These are phyloP conservation scores for Fusarium temperatum DNA, from an alignment of 2,329 filamentous ascomycete genomes.

Conservation along the genomic window DNA sequence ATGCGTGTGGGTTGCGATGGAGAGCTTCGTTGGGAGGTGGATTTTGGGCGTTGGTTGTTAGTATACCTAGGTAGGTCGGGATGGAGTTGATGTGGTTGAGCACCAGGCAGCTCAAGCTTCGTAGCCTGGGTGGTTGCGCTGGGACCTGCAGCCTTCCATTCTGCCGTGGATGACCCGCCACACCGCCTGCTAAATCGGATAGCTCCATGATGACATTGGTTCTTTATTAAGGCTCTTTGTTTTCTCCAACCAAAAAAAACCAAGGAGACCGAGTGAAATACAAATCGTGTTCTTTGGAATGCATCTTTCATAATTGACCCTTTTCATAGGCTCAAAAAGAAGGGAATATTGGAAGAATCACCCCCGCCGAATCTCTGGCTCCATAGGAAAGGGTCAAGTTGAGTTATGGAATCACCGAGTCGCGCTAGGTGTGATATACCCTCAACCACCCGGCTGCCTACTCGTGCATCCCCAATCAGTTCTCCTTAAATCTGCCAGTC, in stretches of 20 bases:
- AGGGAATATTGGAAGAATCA: neutral
- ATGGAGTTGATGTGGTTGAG: constrained; percentile 35
- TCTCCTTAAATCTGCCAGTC: neutral
- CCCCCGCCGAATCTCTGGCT: neutral
- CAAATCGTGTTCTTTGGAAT: too few species aligned
- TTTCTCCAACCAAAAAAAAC: neutral
- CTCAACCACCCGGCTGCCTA: neutral
- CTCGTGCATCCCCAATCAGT: neutral
- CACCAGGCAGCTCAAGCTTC: constrained; percentile 51
- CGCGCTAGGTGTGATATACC: neutral
- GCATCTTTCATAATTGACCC: too few species aligned
- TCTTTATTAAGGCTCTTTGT: neutral
- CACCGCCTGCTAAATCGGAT: constrained; percentile 37
- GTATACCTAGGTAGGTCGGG: constrained; percentile 27
- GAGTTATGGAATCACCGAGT: neutral
- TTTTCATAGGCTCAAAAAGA: too few species aligned
- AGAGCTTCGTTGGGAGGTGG: constrained; percentile 29
- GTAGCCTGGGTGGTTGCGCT: constrained; percentile 45
- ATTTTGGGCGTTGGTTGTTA: constrained; percentile 28
- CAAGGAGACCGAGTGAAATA: too few species aligned
- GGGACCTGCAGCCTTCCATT: constrained; percentile 10
- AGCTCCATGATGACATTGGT: constrained; percentile 27
- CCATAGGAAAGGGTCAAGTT: neutral
- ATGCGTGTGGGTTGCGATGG: constrained; percentile 25
- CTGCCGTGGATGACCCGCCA: constrained; percentile 37